phyloP scores from a whole-genome alignment of 2,329 filamentous ascomycete species.

The Fusarium ambrosium region DNA sequence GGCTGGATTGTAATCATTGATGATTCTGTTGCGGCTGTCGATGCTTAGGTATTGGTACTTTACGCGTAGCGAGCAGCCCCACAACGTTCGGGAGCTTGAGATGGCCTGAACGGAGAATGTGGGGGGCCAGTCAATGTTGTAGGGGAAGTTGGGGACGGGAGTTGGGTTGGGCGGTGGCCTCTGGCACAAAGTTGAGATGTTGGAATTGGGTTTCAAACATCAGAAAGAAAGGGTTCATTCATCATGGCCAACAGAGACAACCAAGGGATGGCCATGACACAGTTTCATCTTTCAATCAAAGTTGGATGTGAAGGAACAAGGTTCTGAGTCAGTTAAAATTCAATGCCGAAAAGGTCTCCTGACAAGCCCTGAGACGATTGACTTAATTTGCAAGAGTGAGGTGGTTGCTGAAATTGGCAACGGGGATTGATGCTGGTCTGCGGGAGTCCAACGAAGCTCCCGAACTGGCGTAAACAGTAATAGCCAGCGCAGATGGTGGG shows the following conservation, averaged over 20 bases:
- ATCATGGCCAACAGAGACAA: constrained; percentile 5
- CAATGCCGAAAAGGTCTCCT: background rate
- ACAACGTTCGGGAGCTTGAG: constrained; percentile 42
- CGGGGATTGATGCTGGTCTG: constrained; percentile 35
- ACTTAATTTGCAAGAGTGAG: constrained; percentile 8
- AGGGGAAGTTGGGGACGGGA: constrained; percentile 39
- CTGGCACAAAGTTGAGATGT: constrained; percentile 38
- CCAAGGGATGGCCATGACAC: constrained; percentile 19
- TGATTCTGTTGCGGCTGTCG: too few species aligned
- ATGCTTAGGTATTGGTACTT: constrained; percentile 8
- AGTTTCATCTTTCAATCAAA: background rate
- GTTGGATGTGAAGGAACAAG: background rate
- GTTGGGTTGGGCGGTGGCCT: constrained; percentile 40
- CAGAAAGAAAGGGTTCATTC: constrained; percentile 7
- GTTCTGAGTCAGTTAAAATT: background rate
- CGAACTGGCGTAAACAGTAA: constrained; percentile 8
- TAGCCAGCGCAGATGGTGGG: background rate
- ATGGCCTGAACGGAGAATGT: constrained; percentile 43
- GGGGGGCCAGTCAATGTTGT: constrained; percentile 41
- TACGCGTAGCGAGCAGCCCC: constrained; percentile 40
- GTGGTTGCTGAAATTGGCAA: constrained; percentile 36
- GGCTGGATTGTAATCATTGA: too few species aligned
- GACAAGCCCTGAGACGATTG: background rate
- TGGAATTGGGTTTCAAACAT: background rate
- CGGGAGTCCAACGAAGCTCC: constrained; percentile 34